Evolutionary conservation across 1,284 basidiomycete species (phyloP), one percentile per base, ranked within the genome.

Genomic region (Volvariella surrecta): DNA sequence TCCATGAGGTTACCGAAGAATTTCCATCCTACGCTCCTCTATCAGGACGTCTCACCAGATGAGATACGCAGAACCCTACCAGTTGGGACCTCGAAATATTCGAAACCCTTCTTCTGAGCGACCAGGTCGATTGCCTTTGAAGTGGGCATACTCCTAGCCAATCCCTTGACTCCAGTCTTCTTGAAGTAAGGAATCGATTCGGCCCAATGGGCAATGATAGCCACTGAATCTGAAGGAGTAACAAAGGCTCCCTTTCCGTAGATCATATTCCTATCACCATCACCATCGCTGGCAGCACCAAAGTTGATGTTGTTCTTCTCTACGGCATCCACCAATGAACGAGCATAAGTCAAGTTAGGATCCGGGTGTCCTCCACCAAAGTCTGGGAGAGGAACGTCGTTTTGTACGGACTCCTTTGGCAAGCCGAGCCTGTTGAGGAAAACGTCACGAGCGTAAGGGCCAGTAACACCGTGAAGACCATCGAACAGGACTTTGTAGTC

Each of bases 1-100:
- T 99, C 95, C 95, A 99, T 99, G 52, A 99, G 74, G 71, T 99
- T 99, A 43, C 95, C 96, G 60, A 99, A 99, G 80, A 99, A 99
- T 68, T 99, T 99, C 95, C 92, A 97, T 45, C 95, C 90, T 92
- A 54, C 9, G 22, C 22, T 17, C 42, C 32, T 20, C 24, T 18
- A 24, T 41, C 39, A 45, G 37, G 18, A 15, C 15, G 9, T 9
- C 30, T 34, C 32, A 17, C 37, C 45, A 37, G n/a, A n/a, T n/a
- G 41, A 20, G 15, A 28, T 13, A 7, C 22, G 42, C 31, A n/a
- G 21, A 48, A 11, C 58, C 75, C 60, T 49, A 88, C 89, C 94
- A 22, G 95, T 99, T 3, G 95, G 95, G 13, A 98, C 94, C 63
- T 98, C 95, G 58, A 97, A 97, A 61, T 81, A 82, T 63, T 96